A percentile compares a stretch with the other conserved stretches of the same genome.
Conservation (phyloP, 2,329 filamentous ascomycete species). For the Fusarium sp. region DNA sequence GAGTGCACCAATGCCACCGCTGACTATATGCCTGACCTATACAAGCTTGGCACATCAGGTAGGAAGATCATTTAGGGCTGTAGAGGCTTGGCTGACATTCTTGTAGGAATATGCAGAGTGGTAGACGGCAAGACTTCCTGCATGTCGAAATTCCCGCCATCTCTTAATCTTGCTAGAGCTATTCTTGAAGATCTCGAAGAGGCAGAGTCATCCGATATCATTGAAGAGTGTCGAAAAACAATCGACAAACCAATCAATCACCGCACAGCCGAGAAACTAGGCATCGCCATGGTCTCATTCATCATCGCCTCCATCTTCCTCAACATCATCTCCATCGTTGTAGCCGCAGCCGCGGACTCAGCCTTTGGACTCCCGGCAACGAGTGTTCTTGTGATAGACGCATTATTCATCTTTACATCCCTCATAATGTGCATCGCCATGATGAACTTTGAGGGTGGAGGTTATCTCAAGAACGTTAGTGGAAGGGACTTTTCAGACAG, state of each 20-base stretch:
- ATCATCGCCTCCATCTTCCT: constrained; percentile 28
- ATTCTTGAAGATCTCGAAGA: constrained; percentile 22
- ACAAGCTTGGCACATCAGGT: constrained; percentile 34
- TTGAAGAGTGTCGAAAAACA: constrained; percentile 12
- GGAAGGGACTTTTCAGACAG: constrained; percentile 27
- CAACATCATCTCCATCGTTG: constrained; percentile 19
- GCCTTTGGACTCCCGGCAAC: neutral
- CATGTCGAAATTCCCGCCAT: constrained; percentile 21
- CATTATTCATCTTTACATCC: constrained; percentile 28
- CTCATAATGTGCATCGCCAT: constrained; percentile 30
- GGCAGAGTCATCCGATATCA: neutral
- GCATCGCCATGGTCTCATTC: constrained; percentile 23
- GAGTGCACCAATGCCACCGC: constrained; percentile 25
- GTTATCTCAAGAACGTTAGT: constrained; percentile 10
- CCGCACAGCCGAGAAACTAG: constrained; percentile 10
- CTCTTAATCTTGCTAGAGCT: constrained; percentile 32
- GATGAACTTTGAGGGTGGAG: constrained; percentile 39
- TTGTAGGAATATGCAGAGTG: constrained; percentile 25
- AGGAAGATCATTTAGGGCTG: rapidly evolving
- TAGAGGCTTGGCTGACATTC: neutral
- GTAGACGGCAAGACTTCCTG: constrained; percentile 14
- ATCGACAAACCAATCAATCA: constrained; percentile 28
- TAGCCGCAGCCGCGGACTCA: neutral
- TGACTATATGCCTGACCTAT: constrained; percentile 22
- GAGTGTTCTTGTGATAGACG: constrained; percentile 13